Base-by-base conservation (phyloP, 306 rosid species). In the Arachis hypogaea region DNA sequence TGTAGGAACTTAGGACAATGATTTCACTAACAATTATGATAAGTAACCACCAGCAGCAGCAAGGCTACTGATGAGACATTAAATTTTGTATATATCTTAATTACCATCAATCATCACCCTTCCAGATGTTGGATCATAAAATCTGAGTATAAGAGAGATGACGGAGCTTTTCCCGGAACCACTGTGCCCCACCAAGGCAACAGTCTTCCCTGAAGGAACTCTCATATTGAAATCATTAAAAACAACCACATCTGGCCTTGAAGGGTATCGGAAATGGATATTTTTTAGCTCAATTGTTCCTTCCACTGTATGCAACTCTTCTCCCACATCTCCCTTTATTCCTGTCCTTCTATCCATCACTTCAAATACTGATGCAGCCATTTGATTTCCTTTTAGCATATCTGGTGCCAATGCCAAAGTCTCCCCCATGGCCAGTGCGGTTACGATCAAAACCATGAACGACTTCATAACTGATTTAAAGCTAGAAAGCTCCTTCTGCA, bases 81-180 rank as follows among this genome's bases (percentile, higher is more conserved):
- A 9, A 7, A 6, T 22, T 22, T 22, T 22, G 8, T 54, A 16
- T 40, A 28, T 5, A 4, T 33, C 2, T 33, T 33, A 33, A 33
- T 83, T 85, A 88, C 98, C 97, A 58, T 93, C 98, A 12, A 93
- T 85, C 93, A 86, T 77, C 74, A 93, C 92, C 82, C 71, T 87
- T 63, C 98, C 97, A 8, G 93, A 60, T 1, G 78, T 66, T 41
- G 98, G 93, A 86, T 93, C 96, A n/a, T 90, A 93, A 82, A 90
- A 93, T 74, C 97, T 77, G 77, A 90, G 92, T 18, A 89, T 87
- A 12, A 93, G 88, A 40, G 97, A 83, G 59, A 90, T 80, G 59
- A 93, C 91, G 14, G 98, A 87, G 88, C 98, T 93, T 86, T 93
- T 93, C 11, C 98, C 98, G 5, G 96, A 90, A 7, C 98, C 98